Evolutionary conservation across 768 basidiomycete genomes (phyloP).

Genomic region (Russula sp.): DNA sequence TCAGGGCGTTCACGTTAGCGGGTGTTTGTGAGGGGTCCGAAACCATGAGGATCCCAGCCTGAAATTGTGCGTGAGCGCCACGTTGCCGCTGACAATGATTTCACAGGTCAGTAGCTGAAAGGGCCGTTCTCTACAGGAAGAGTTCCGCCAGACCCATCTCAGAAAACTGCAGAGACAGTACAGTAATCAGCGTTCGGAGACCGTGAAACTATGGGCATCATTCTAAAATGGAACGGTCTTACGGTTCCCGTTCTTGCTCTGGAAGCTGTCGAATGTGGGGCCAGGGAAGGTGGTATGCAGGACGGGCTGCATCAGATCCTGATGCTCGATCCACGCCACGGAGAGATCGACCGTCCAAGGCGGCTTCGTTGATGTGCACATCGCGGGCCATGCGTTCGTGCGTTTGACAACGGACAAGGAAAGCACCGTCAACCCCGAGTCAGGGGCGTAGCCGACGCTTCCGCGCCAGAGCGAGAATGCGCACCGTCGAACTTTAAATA

Average conservation of each 20-base stretch:
- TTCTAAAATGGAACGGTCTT: constrained; percentile 33
- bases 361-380: constrained; percentile 47
- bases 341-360: constrained; percentile 54
- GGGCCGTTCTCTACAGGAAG: constrained; percentile 29
- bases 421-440: constrained; percentile 25
- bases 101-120: constrained; percentile 28
- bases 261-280: constrained; percentile 34
- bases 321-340: constrained; percentile 50
- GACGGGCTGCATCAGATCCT: constrained; percentile 25
- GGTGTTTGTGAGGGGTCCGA: constrained; percentile 61
- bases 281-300: constrained; percentile 55
- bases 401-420: constrained; percentile 41
- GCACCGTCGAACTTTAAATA: constrained; percentile 31
- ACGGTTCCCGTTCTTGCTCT: constrained; percentile 28
- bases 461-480: constrained; percentile 53
- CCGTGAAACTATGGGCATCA: constrained; percentile 41
- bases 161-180: constrained; percentile 48
- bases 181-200: constrained; percentile 41
- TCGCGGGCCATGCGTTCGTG: constrained; percentile 49
- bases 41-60: constrained; percentile 41
- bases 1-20: constrained; percentile 30
- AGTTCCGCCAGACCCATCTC: constrained; percentile 42
- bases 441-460: constrained; percentile 53
- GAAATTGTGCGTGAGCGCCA: constrained; percentile 38
- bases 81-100: constrained; percentile 34